Conservation (phyloP, 345 rosid species). For the Lepidium aucheri region DNA sequence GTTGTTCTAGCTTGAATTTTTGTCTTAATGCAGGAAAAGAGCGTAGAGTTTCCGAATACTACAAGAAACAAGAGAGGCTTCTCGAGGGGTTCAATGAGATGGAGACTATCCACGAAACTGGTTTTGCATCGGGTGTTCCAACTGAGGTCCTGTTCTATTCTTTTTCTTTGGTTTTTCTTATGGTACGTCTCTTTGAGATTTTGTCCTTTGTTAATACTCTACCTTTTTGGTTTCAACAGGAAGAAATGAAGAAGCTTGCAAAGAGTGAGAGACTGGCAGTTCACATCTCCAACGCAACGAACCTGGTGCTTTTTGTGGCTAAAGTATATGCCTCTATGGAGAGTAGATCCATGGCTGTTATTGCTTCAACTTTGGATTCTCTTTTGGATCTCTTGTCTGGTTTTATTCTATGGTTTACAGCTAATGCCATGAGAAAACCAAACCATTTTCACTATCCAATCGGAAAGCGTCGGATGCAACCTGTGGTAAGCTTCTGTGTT, state of each 20-base stretch:
- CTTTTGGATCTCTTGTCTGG: slow-evolving; percentile 81
- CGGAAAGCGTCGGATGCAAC: slow-evolving; percentile 86
- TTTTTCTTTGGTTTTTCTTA: background rate
- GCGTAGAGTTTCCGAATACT: slow-evolving; percentile 67
- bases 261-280: slow-evolving; percentile 62
- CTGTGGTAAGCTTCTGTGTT: slow-evolving; percentile 47
- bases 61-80: slow-evolving; percentile 75
- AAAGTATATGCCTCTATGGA: slow-evolving; percentile 66
- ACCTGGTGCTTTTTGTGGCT: slow-evolving; percentile 60
- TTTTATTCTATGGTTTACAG: slow-evolving; percentile 83
- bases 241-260: slow-evolving; percentile 65
- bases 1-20: background rate
- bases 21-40: slow-evolving; percentile 38
- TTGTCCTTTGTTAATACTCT: background rate
- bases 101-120: slow-evolving; percentile 61
- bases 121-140: slow-evolving; percentile 44
- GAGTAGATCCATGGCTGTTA: slow-evolving; percentile 76
- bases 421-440: slow-evolving; percentile 75
- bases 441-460: slow-evolving; percentile 67
- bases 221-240: slow-evolving; percentile 29
- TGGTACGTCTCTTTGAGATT: background rate
- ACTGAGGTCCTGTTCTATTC: slow-evolving; percentile 39
- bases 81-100: slow-evolving; percentile 73
- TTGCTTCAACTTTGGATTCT: slow-evolving; percentile 88
- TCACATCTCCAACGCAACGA: slow-evolving; percentile 52